phyloP scores from a whole-genome alignment of 495 filamentous ascomycete species.

The Gamarada debralockiae region DNA sequence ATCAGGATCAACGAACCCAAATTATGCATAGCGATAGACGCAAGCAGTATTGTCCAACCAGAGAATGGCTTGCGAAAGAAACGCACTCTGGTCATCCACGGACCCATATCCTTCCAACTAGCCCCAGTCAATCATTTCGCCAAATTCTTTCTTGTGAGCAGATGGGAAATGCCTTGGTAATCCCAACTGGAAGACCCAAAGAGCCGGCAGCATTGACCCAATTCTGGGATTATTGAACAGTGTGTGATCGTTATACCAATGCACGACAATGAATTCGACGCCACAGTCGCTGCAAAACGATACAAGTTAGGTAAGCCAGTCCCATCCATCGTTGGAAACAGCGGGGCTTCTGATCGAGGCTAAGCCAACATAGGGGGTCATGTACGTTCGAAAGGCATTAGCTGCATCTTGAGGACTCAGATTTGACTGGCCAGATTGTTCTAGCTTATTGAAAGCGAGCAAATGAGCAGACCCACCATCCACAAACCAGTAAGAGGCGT shows the following conservation, averaged over 20 bases:
- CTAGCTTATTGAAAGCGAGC: slow-evolving; percentile 18
- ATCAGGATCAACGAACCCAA: slow-evolving; percentile 9
- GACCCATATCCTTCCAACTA: slow-evolving; percentile 5
- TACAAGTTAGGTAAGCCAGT: slow-evolving; percentile 15
- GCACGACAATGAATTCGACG: slow-evolving; percentile 10
- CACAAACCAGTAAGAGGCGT: slow-evolving; percentile 12
- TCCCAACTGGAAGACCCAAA: slow-evolving; percentile 10
- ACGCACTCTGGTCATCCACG: slow-evolving; percentile 6
- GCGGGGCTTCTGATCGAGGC: slow-evolving; percentile 11
- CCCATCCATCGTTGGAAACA: slow-evolving; percentile 13
- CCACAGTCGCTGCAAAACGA: slow-evolving; percentile 7
- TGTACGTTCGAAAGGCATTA: slow-evolving; percentile 7
- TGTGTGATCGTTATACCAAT: slow-evolving; percentile 13
- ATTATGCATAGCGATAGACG: slow-evolving; percentile 16
- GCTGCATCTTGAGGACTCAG: slow-evolving; percentile 10
- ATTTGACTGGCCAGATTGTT: slow-evolving; percentile 3
- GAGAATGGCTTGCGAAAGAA: slow-evolving; percentile 10
- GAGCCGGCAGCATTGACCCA: slow-evolving; percentile 12
- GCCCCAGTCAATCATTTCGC: not conserved
- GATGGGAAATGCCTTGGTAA: slow-evolving; percentile 11
- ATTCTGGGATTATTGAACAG: slow-evolving; percentile 7
- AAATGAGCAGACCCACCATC: slow-evolving; percentile 13
- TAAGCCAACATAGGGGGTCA: slow-evolving; percentile 11
- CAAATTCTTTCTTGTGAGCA: not conserved
- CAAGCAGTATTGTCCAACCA: slow-evolving; percentile 13